phyloP scores from a whole-genome alignment of 2,329 filamentous ascomycete species.

The Sporothrix protearum region DNA sequence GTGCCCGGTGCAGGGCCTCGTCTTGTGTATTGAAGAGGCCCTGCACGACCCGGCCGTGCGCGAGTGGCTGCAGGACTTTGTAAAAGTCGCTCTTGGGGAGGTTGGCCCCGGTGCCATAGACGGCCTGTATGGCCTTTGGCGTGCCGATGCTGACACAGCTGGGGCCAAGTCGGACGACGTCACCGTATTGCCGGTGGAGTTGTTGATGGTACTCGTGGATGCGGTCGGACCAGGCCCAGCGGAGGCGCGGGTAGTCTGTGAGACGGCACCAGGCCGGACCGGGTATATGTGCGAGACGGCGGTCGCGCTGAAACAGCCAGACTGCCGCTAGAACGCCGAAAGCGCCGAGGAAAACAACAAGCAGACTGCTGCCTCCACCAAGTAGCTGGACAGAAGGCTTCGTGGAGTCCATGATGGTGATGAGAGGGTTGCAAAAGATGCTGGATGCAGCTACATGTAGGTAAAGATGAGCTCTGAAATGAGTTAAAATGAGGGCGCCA shows the following conservation, averaged over 20 bases:
- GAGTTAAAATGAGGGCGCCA: background rate
- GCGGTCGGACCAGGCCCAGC: conserved; percentile 16
- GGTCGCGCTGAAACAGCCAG: background rate
- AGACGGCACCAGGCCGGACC: conserved; percentile 11
- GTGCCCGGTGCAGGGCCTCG: conserved; percentile 15
- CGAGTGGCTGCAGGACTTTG: conserved; percentile 19
- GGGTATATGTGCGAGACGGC: conserved; percentile 19
- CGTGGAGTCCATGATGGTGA: background rate
- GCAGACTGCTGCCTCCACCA: background rate
- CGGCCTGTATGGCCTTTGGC: conserved; percentile 5
- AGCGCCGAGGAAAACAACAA: background rate
- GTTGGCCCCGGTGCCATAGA: conserved; percentile 21
- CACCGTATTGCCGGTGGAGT: conserved; percentile 17
- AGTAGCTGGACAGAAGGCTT: background rate
- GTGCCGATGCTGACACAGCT: conserved; percentile 12
- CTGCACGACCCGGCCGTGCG: conserved; percentile 19
- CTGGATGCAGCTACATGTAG: background rate
- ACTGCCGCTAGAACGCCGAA: background rate
- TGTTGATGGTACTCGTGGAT: conserved; percentile 18
- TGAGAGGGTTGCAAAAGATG: background rate
- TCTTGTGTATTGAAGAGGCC: conserved; percentile 22
- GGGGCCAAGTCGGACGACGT: conserved; percentile 18
- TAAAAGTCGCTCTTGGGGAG: conserved; percentile 19
- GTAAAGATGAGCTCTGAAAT: background rate
- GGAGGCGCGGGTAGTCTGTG: conserved; percentile 13